A percentile compares a stretch with the other conserved stretches of the same genome.
Evolutionary conservation across 768 basidiomycete species (phyloP).

Genomic region (Tylopilus rubrobrunneus): DNA sequence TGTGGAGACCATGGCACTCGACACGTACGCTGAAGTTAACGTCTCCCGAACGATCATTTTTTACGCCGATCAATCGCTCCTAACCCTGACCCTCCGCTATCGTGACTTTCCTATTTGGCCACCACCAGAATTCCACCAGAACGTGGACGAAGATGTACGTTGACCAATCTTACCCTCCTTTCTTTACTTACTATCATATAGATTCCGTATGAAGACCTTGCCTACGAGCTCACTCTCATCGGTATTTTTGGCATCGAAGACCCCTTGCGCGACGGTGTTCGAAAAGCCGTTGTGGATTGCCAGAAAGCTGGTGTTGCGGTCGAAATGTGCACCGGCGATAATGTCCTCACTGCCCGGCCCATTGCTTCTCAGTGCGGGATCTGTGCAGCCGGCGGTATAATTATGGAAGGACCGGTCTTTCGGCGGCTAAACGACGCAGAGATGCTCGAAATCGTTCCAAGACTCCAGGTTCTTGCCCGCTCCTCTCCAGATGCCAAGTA

Average conservation of each 20-base stretch:
- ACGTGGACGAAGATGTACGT: constrained; percentile 53
- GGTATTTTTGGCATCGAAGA: constrained; percentile 95
- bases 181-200: constrained; percentile 26
- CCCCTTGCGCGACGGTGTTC: constrained; percentile 87
- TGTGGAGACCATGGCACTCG: constrained; percentile 61
- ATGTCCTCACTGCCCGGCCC: constrained; percentile 91
- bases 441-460: constrained; percentile 79
- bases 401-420: constrained; percentile 98
- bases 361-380: constrained; percentile 97
- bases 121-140: constrained; percentile 42
- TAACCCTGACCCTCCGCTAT: constrained; percentile 94
- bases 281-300: constrained; percentile 84
- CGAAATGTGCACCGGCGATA: constrained; percentile 99
- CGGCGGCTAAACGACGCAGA: constrained; percentile 70
- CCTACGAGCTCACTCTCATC: constrained; percentile 75
- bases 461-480: constrained; percentile 93
- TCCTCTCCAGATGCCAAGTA: constrained; percentile 98
- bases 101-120: constrained; percentile 87
- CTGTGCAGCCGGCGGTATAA: constrained; percentile 87
- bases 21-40: constrained; percentile 64
- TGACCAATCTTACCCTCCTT: neutral
- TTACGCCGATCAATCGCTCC: constrained; percentile 93
- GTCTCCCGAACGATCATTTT: constrained; percentile 93
- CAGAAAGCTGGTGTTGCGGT: constrained; percentile 85
- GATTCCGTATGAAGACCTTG: constrained; percentile 69